These are phyloP conservation scores for Cardamine chenopodiifolia DNA, from an alignment of 345 rosid species.

Conservation along the genomic window DNA sequence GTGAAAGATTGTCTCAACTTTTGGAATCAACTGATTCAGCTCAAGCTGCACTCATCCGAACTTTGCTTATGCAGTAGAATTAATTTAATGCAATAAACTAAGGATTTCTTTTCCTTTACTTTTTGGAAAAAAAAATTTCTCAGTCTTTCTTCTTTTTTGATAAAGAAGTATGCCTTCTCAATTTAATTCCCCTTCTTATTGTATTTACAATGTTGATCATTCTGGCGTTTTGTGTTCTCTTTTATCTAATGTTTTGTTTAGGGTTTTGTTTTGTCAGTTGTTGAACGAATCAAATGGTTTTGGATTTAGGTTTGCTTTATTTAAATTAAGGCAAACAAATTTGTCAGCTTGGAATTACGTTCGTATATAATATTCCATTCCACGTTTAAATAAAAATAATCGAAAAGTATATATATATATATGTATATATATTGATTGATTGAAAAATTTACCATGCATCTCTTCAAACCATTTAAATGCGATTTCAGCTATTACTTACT, in stretches of 20 bases:
- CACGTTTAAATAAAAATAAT: too few species aligned
- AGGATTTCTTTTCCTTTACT: neutral
- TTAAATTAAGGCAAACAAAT: conserved; percentile 8
- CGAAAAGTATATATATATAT: too few species aligned
- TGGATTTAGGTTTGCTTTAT: conserved; percentile 24
- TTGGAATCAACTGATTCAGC: conserved; percentile 57
- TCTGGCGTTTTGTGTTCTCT: conserved; percentile 12
- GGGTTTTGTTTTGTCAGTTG: conserved; percentile 35
- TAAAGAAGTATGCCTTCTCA: neutral
- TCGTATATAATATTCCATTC: too few species aligned
- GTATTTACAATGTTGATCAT: conserved; percentile 12
- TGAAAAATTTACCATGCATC: too few species aligned
- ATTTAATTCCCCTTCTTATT: neutral
- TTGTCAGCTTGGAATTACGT: neutral
- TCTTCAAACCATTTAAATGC: too few species aligned
- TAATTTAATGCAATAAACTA: neutral
- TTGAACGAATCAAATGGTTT: conserved; percentile 20
- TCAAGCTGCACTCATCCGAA: conserved; percentile 78
- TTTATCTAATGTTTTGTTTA: conserved; percentile 10
- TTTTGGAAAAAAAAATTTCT: neutral
- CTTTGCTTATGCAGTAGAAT: conserved; percentile 58
- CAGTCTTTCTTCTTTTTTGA: neutral
- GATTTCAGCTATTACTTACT: too few species aligned
- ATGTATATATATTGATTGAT: too few species aligned
- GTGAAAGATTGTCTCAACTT: conserved; percentile 54